phyloP scores from a whole-genome alignment of 805 yeast genomes.

The Yarrowia osloensis region DNA sequence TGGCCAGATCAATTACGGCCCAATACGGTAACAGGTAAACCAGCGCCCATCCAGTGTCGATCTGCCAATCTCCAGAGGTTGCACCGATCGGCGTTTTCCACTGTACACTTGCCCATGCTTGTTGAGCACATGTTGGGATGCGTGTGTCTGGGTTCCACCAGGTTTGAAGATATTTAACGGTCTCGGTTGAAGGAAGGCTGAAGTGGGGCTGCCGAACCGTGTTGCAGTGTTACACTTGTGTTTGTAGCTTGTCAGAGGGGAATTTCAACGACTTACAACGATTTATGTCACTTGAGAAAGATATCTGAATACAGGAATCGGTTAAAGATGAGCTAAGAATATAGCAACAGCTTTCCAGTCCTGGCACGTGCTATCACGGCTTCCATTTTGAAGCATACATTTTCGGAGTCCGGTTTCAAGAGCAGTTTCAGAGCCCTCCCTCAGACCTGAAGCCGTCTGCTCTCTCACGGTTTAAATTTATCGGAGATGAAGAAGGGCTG shows the following conservation, averaged over 20 bases:
- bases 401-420: neutral
- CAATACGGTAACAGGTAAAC: neutral
- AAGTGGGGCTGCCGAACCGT: neutral
- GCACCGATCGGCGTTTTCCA: neutral
- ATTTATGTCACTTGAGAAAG: no score
- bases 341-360: no score
- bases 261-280: no score
- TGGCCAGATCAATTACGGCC: neutral
- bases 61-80: neutral
- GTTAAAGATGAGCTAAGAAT: no score
- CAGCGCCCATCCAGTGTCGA: slow-evolving; percentile 2
- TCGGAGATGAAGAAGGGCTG: neutral
- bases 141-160: neutral
- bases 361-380: no score
- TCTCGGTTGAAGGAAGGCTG: neutral
- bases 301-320: no score
- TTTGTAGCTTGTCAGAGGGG: neutral
- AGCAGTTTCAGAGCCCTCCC: neutral
- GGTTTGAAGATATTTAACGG: neutral
- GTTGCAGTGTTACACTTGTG: no score
- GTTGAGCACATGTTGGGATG: neutral
- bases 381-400: no score
- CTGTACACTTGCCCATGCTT: neutral
- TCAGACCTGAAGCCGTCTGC: neutral
- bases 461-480: neutral